These are phyloP conservation scores for Acacia melanoxylon DNA, from an alignment of 306 rosid genomes.

Conservation along the genomic window DNA sequence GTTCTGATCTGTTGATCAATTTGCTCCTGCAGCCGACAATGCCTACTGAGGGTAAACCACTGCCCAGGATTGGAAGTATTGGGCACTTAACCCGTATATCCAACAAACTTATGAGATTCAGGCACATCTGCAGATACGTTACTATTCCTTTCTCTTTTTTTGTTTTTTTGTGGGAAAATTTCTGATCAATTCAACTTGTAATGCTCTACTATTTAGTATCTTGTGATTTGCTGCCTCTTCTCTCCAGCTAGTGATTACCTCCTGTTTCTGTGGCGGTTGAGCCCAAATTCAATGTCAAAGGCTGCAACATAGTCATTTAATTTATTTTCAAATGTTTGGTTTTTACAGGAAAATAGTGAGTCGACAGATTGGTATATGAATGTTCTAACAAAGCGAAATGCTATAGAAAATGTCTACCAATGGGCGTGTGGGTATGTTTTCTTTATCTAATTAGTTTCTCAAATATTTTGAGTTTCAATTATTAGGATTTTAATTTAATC, in stretches of 20 bases:
- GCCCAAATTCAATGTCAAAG: not conserved
- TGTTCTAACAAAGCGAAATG: constrained; percentile 70
- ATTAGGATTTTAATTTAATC: not conserved
- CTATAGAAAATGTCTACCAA: constrained; percentile 83
- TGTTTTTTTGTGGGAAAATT: too few relatives aligned
- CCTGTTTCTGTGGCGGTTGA: constrained; percentile 2
- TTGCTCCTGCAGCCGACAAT: constrained; percentile 73
- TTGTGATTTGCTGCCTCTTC: constrained; percentile 10
- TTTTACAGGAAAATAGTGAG: constrained; percentile 68
- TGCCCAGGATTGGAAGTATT: constrained; percentile 84
- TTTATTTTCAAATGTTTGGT: constrained; percentile 28
- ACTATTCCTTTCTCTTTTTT: constrained; percentile 19
- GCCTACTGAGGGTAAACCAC: constrained; percentile 68
- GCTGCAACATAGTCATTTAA: constrained; percentile 8
- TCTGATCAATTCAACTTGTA: not conserved
- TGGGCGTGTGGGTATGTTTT: constrained; percentile 98
- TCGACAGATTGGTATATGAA: constrained; percentile 80
- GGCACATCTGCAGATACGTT: constrained; percentile 68
- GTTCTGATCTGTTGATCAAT: constrained; percentile 20
- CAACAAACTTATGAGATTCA: constrained; percentile 79
- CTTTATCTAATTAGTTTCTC: constrained; percentile 5
- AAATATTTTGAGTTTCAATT: not conserved
- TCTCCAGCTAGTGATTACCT: constrained; percentile 16
- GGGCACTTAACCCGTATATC: constrained; percentile 94
- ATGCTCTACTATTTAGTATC: constrained; percentile 11